These are phyloP conservation scores for Podila epicladia DNA, from an alignment of 192 early-diverging fungal species.

Conservation along the genomic window DNA sequence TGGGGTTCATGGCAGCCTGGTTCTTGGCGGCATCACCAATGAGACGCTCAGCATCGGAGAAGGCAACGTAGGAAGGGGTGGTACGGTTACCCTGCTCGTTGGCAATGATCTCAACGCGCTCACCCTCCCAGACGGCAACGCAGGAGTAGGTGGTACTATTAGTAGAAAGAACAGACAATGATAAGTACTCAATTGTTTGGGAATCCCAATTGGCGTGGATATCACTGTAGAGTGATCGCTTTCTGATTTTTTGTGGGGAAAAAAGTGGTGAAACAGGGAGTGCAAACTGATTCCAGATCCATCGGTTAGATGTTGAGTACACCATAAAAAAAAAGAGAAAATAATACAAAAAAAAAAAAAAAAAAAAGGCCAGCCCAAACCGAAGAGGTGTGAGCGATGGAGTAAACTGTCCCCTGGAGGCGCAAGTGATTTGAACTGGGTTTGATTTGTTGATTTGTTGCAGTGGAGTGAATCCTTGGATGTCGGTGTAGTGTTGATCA, in stretches of 20 bases:
- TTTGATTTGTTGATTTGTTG: no score
- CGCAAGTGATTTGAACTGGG: no score
- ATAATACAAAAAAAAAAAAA: background rate
- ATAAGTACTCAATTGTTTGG: background rate
- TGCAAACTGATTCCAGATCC: background rate
- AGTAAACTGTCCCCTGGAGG: no score
- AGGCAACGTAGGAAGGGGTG: conserved; percentile 88
- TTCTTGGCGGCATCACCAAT: conserved; percentile 93
- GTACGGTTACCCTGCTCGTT: conserved; percentile 93
- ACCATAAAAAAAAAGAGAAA: background rate
- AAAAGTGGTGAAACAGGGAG: background rate
- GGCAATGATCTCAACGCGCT: conserved; percentile 75
- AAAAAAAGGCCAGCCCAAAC: background rate
- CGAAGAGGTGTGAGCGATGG: no score
- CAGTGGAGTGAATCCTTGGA: no score
- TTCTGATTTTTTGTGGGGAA: background rate
- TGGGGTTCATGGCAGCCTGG: conserved; percentile 90
- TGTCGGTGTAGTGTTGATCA: no score
- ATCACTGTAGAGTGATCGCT: no score
- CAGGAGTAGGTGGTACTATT: conserved; percentile 54
- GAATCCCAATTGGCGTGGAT: no score
- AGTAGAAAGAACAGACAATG: background rate
- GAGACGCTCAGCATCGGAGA: conserved; percentile 81
- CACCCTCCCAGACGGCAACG: conserved; percentile 54
- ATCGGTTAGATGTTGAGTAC: background rate